Conservation (phyloP, 495 filamentous ascomycete species). For the Lepraria neglecta region DNA sequence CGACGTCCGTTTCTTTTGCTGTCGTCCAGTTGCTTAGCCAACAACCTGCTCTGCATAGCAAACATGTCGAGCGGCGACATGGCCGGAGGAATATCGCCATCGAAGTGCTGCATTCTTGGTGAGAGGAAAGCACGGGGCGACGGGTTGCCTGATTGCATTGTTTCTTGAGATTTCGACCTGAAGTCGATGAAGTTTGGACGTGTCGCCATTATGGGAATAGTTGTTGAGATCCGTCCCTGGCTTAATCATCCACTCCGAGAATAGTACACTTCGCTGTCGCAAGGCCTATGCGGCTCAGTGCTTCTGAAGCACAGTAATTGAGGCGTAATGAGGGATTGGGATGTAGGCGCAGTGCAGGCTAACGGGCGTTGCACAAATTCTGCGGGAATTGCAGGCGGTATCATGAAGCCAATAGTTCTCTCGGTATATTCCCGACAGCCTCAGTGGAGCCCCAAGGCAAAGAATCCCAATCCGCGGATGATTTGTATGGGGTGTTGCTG, state of each 20-base stretch:
- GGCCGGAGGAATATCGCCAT: slow-evolving; percentile 83
- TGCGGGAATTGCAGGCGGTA: slow-evolving; percentile 2
- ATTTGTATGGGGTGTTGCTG: not conserved
- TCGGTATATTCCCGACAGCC: not conserved
- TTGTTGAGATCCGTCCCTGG: not conserved
- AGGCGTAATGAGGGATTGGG: slow-evolving; percentile 15
- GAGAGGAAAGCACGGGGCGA: slow-evolving; percentile 51
- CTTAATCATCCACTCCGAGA: slow-evolving; percentile 1
- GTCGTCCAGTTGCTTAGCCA: slow-evolving; percentile 81
- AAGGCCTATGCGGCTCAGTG: slow-evolving; percentile 12
- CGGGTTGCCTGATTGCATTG: slow-evolving; percentile 34
- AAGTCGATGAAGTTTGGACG: slow-evolving; percentile 56
- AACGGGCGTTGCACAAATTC: not conserved
- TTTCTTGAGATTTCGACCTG: slow-evolving; percentile 57
- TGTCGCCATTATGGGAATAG: slow-evolving; percentile 42
- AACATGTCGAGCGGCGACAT: slow-evolving; percentile 94
- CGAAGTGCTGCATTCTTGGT: slow-evolving; percentile 63
- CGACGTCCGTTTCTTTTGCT: slow-evolving; percentile 60
- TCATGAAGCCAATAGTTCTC: not conserved
- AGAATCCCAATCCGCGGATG: not conserved
- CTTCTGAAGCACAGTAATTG: slow-evolving; percentile 2
- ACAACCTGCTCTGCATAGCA: slow-evolving; percentile 75
- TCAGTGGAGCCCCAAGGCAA: not conserved
- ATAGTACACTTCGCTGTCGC: slow-evolving; percentile 3
- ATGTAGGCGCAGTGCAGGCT: slow-evolving; percentile 10